Base-by-base conservation (phyloP, 1,139 yeast genomes). In the Protomyces macrosporus region DNA sequence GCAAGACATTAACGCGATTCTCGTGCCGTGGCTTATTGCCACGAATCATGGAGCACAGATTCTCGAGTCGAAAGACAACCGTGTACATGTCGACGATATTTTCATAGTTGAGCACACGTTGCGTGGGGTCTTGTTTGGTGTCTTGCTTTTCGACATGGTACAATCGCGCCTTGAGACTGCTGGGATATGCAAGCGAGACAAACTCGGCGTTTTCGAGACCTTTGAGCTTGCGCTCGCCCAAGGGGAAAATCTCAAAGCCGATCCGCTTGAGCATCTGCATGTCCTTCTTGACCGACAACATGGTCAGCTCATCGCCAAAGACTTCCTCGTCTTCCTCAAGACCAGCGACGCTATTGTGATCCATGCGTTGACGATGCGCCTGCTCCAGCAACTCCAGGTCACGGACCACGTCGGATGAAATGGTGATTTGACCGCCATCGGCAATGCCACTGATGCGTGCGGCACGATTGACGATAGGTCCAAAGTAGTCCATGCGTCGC, bases 381-480 rank as follows among this genome's bases (percentile, higher is more conserved):
- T 58, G 55, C 33, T 81, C 79, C 56, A 89, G 81, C 63, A 84
- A 80, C 60, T 80, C 80, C 72, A 90, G 82, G 72, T 89, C 96
- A 55, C 82, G 81, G 70, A 87, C 78, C 71, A 90, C 89, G 73
- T 91, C 97, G 2, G 86, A 81, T 70, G 96, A 87, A 62, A 91
- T 81, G 0, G 96, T 85, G 52, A 91, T 89, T 74, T 93, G 97
- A n/a, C 98, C 98, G 65, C 99, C 99, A 74, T 90, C 97, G 0
- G 98, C 99, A 59, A 89, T 87, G 2, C 96, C 90, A 73, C 93
- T 87, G 52, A 93, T 91, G 72, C 99, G 82, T 0, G 98, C 87
- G 0, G 99, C 90, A 65, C 97, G 82, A 73, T 93, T 93, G 35
- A 93, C 99, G 93, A 93, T 91, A 0, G 99, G 98, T 0, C 99